Evolutionary conservation across 2,329 filamentous ascomycete genomes (phyloP).

Genomic region (Aspergillus sp.): DNA sequence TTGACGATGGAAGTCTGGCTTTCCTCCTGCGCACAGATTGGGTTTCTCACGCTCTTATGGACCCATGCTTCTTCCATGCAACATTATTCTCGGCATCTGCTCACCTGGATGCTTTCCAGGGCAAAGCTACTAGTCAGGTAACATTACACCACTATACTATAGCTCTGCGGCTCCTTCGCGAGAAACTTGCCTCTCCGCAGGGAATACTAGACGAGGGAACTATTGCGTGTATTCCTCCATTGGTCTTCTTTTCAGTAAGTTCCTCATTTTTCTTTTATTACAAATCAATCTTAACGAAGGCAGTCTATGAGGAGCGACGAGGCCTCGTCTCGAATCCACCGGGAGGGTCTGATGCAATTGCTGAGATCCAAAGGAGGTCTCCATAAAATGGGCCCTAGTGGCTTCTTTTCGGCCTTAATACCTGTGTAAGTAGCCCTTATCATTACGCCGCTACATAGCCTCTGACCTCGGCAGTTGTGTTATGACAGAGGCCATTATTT

Average conservation of each 20-base stretch:
- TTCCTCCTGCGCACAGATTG: conserved; percentile 2
- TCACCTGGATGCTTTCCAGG: conserved; percentile 5
- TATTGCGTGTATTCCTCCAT: conserved; percentile 5
- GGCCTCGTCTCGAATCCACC: conserved; percentile 5
- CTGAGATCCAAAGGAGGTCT: conserved; percentile 4
- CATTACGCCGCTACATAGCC: not conserved
- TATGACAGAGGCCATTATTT: conserved; percentile 7
- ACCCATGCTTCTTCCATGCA: conserved; percentile 5
- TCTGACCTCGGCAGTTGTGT: not conserved
- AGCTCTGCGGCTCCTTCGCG: conserved; percentile 2
- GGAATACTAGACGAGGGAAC: not conserved
- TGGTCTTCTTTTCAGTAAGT: conserved; percentile 4
- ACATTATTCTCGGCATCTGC: conserved; percentile 6
- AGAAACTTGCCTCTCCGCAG: conserved; percentile 2
- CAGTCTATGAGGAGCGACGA: conserved; percentile 5
- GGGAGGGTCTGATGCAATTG: conserved; percentile 1
- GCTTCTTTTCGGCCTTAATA: conserved; percentile 3
- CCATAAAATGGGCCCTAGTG: not conserved
- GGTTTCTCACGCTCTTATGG: not conserved
- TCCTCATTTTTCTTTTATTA: no score
- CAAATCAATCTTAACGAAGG: not conserved
- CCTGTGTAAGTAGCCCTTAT: conserved; percentile 1
- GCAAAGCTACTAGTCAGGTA: not conserved
- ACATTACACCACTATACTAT: conserved; percentile 6
- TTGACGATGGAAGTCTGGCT: conserved; percentile 4